Evolutionary conservation across 1,284 basidiomycete species (phyloP), one percentile per base, ranked within the genome.

Genomic region (Fomitiporia mediterranea): DNA sequence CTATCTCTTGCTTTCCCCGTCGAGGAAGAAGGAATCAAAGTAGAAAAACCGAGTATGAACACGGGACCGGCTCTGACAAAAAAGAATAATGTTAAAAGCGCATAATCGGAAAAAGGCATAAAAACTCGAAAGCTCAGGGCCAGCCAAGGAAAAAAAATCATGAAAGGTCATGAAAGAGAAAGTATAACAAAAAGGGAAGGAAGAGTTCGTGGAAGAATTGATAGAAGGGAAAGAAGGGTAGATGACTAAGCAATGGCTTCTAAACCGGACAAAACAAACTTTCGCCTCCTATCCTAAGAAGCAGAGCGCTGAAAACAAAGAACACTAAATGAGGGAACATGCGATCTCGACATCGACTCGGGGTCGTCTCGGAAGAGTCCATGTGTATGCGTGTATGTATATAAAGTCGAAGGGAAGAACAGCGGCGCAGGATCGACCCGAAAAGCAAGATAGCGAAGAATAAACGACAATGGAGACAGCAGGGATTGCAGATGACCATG

Each of bases 251-350:
- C 25, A 27, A 46, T 8, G 5, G 23, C 6, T 46, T 19, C 6
- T 27, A 46, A 27, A 15, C 44, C 13, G 27, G 25, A 15, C 25
- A 19, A n/a, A 46, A 46, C 23, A 28, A 9, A 25, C 5, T 28
- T 4, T 5, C 44, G 25, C 25, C 44, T 46, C 44, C 44, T 46
- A 46, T 46, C 44, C 44, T 28, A 46, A 46, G 15, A 15, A 28
- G 27, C 15, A 46, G 25, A 46, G 17, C 30, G n/a, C 25, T 27
- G 40, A 52, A 42, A 52, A 52, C 51, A 52, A 52, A 52, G 38
- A 39, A 52, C 19, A 28, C 51, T 39, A 27, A 32, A 52, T 42
- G 19, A 9, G 37, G 51, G 44, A 9, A 30, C 5, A 17, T 30
- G 21, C 44, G 44, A n/a, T n/a, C n/a, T n/a, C n/a, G 32, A 6